Conservation (phyloP, 495 filamentous ascomycete genomes). For the Daldinia vernicosa region DNA sequence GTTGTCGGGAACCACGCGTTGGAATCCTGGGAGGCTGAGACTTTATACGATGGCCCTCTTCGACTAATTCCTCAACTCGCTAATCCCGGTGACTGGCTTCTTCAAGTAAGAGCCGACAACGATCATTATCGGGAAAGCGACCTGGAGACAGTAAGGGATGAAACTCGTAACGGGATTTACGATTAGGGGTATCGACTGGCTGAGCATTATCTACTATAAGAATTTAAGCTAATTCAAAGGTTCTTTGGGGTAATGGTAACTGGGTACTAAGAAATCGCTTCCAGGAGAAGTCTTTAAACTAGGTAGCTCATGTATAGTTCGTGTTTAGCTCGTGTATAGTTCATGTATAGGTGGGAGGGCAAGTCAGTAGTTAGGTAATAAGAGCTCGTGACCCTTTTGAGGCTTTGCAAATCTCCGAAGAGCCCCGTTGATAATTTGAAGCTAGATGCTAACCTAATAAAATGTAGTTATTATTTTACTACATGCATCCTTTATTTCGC, state of each 20-base stretch:
- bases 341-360: not conserved
- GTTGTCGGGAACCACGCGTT: constrained; percentile 4
- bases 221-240: not conserved
- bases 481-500: not conserved
- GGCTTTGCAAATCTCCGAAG: not conserved
- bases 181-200: not conserved
- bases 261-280: not conserved
- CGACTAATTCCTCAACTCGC: constrained; percentile 12
- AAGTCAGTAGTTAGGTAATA: not conserved
- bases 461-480: not conserved
- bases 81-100: not conserved
- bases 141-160: constrained; percentile 3
- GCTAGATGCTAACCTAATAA: not conserved
- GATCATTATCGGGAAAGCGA: constrained; percentile 2
- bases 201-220: not conserved
- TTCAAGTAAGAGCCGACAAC: not conserved
- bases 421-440: not conserved
- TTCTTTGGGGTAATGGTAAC: not conserved
- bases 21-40: constrained; percentile 8
- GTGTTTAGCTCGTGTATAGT: too few relatives aligned
- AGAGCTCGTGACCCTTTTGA: not conserved
- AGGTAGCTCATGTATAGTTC: not conserved
- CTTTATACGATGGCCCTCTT: constrained; percentile 16
- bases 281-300: not conserved
- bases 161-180: not conserved